Base-by-base conservation (phyloP, 164 flowering plant species). In the Annona cherimola region DNA sequence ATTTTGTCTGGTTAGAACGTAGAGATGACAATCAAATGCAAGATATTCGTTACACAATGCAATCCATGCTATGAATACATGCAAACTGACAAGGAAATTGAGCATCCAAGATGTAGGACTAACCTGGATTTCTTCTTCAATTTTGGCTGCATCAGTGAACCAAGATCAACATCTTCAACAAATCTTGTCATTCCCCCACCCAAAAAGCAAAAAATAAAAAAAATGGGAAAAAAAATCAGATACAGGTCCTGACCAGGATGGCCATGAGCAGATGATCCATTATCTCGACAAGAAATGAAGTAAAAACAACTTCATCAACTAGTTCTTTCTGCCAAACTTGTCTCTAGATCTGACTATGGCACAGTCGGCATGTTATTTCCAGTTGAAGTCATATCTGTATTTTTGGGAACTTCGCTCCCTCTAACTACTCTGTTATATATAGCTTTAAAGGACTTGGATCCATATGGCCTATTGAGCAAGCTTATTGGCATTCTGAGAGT, bases 401-500 rank as follows among this genome's bases (percentile, higher is more conserved):
- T 70, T 62, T 83, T 86, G 62, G 93, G 86, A 79, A 78, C 65
- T 72, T 90, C 97, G 64, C 85, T 86, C 71, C 90, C 96, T 79
- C 97, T 81, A 60, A 95, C 83, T 45, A 95, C 98, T 82, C 99
- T 85, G 85, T 82, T 90, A 74, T 82, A 88, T 74, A 84, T 83
- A 65, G 84, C 86, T 78, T 95, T 95, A 76, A 95, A 95, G 16
- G 97, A 79, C 79, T 91, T 93, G 16, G 97, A 88, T 68, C 90
- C 92, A 80, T 90, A 83, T 42, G 99, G 97, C 75, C 89, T 82
- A 71, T 75, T 90, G 39, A 95, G 94, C 80, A 95, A 85, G 83
- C 97, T 91, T 42, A 91, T 82, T 26, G 99, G 99, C 94, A 95
- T 83, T 80, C 98, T 84, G 75, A 95, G 79, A 69, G 92, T 93